These are phyloP conservation scores for Cyclotella kingstonii DNA, from an alignment of 108 stramenopile species.

Conservation along the genomic window DNA sequence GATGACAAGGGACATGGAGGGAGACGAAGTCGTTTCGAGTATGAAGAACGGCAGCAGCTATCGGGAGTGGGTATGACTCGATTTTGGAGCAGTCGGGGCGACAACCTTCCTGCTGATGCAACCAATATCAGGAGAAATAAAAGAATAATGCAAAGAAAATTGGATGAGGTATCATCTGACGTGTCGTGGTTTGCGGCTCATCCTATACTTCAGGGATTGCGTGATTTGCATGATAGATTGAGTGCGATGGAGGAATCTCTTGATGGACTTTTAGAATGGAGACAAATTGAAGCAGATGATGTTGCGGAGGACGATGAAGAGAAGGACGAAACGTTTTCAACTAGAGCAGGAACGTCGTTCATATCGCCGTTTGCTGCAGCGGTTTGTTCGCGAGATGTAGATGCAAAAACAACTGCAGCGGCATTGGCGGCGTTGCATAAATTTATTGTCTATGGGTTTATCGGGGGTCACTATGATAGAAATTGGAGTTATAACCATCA, in stretches of 20 bases:
- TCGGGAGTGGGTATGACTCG: background rate
- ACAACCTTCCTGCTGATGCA: background rate
- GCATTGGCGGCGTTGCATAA: constrained; percentile 72
- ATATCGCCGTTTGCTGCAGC: constrained; percentile 71
- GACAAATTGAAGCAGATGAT: background rate
- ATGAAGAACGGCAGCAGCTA: constrained; percentile 26
- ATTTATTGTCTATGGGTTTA: constrained; percentile 77
- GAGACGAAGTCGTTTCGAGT: constrained; percentile 25
- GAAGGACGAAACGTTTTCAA: constrained; percentile 3
- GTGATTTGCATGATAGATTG: constrained; percentile 59
- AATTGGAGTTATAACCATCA: too few species aligned
- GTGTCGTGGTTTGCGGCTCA: constrained; percentile 29
- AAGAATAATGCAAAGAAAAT: constrained; percentile 1
- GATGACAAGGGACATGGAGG: constrained; percentile 33
- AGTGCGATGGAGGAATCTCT: constrained; percentile 50
- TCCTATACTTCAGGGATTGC: constrained; percentile 57
- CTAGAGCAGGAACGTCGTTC: constrained; percentile 40
- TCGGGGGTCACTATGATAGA: constrained; percentile 27
- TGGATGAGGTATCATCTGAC: background rate
- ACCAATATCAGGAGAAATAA: background rate
- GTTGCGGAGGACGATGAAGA: background rate
- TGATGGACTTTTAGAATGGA: background rate
- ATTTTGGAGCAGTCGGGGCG: constrained; percentile 6
- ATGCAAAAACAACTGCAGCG: constrained; percentile 66
- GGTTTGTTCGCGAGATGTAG: constrained; percentile 58